Evolutionary conservation across 371 early-diverging fungal species (phyloP).

Genomic region (Mortierella sp.): DNA sequence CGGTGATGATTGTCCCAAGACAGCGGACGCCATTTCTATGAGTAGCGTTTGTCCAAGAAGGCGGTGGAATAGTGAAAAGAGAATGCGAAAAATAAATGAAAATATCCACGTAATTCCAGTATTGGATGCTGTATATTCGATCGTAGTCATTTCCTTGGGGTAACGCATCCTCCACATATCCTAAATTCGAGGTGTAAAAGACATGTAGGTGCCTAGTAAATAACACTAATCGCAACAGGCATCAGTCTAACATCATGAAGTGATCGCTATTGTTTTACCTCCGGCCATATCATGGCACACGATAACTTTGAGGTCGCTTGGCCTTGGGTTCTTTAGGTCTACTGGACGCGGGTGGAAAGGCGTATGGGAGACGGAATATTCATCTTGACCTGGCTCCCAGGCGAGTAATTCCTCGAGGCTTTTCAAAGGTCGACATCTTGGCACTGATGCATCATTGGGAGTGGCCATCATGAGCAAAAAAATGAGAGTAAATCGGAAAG

Average conservation of each 20-base stretch:
- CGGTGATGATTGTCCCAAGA: slow-evolving; percentile 65
- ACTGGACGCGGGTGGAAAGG: slow-evolving; percentile 37
- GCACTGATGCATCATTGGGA: slow-evolving; percentile 9
- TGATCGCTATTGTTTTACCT: slow-evolving; percentile 26
- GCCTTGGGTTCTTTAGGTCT: neutral
- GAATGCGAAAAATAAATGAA: slow-evolving; percentile 74
- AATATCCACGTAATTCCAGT: slow-evolving; percentile 69
- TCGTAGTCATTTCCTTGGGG: slow-evolving; percentile 63
- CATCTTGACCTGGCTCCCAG: slow-evolving; percentile 51
- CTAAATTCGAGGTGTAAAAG: slow-evolving; percentile 21
- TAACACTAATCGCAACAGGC: neutral
- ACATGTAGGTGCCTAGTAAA: neutral
- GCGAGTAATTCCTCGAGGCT: slow-evolving; percentile 37
- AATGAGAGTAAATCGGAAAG: neutral
- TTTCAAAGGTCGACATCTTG: slow-evolving; percentile 31
- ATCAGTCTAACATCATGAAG: neutral
- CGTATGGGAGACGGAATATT: slow-evolving; percentile 43
- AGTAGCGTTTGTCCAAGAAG: slow-evolving; percentile 69
- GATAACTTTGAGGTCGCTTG: slow-evolving; percentile 47
- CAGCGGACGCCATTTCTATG: slow-evolving; percentile 69
- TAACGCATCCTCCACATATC: slow-evolving; percentile 63
- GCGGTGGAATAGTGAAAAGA: slow-evolving; percentile 70
- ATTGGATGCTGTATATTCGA: slow-evolving; percentile 57
- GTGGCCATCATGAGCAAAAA: slow-evolving; percentile 9
- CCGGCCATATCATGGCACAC: slow-evolving; percentile 75